Evolutionary conservation across 768 basidiomycete species (phyloP), one percentile per base, ranked within the genome.

Genomic region (Boletus rex-veris): DNA sequence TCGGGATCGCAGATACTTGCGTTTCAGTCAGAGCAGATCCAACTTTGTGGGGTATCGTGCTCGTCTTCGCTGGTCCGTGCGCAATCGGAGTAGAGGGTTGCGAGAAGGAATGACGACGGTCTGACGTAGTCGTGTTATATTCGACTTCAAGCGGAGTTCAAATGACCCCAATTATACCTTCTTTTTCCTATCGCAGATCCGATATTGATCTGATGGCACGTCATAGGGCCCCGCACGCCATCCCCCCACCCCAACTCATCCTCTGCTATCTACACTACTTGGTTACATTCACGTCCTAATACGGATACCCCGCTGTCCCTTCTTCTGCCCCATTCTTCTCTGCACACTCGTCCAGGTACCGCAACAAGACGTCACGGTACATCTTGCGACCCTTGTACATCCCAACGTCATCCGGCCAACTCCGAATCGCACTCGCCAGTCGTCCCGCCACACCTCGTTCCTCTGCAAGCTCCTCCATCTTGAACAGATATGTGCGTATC

Each of bases 361-460:
- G 33, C 43, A 66, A 6, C 3, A 67, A 35, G 3, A 56, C 24
- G 0, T 60, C 60, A 31, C 50, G 38, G 33, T 69, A 62, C 68
- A 68, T 67, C 40, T 59, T 56, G 18, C 66, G 57, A 33, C 65
- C 63, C 28, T 65, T 65, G 48, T 70, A 70, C 9, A 50, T 19
- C 3, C 45, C 76, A 11, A 89, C 81, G 56, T 85, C 84, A 18
- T 73, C 75, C 7, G 83, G 80, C 85, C 87, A 89, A 58, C 81
- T 81, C 53, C 80, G 70, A 47, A 89, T 70, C 6, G 85, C 84
- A 45, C 79, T 80, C 14, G 81, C 85, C 63, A 90, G 69, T 47
- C 87, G 72, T 31, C 77, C 82, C 0, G 85, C 77, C 11, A 85
- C 79, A 0, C 82, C 85, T 8, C 71, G 71, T 65, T 88, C 88